Base-by-base conservation (phyloP, 2,329 filamentous ascomycete genomes). In the Aspergillus japonicus region DNA sequence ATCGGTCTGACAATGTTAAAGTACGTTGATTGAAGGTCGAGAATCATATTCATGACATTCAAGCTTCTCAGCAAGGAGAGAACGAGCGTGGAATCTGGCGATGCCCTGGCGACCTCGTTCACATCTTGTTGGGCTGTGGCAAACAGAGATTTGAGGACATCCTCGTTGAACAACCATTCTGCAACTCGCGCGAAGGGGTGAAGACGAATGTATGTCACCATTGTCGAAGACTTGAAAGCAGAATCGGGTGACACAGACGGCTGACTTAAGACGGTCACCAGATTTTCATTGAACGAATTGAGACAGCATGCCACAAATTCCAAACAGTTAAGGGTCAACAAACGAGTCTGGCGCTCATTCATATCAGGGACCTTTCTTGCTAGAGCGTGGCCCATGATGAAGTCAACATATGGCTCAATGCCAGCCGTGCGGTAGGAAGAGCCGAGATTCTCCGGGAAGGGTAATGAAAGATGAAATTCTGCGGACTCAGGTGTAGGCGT, bases 151-250 rank as follows among this genome's bases (percentile, higher is more conserved):
- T 85, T 85, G 68, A 96, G 86, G 23, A 97, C 91, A 64, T 89
- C 91, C 69, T 96, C 91, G 71, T 96, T 97, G 76, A 96, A 96
- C 77, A 99, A 86, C 92, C 95, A 98, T 72, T 99, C 95, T 90
- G 98, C 97, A 16, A 96, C 89, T 60, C 96, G 87, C 3, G 91
- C 88, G 70, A 98, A 99, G 0, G 96, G 94, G 77, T 99, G 96
- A 56, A 96, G 84, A 24, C 87, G 86, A 60, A 95, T 87, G 72
- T 99, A 99, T 5, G 85, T 84, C 53, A 87, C 86, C 4, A 98
- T 81, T 58, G 90, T 90, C 2, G 88, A 89, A 4, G 91, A 84
- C 84, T 73, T 84, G 64, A 96, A 91, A 16, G 89, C 85, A 10
- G 84, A 78, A 72, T 97, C 92, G 16, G 96, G 87, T 26, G 85